These are phyloP conservation scores for Nemania abortiva DNA, from an alignment of 2,329 filamentous ascomycete genomes.

Conservation along the genomic window DNA sequence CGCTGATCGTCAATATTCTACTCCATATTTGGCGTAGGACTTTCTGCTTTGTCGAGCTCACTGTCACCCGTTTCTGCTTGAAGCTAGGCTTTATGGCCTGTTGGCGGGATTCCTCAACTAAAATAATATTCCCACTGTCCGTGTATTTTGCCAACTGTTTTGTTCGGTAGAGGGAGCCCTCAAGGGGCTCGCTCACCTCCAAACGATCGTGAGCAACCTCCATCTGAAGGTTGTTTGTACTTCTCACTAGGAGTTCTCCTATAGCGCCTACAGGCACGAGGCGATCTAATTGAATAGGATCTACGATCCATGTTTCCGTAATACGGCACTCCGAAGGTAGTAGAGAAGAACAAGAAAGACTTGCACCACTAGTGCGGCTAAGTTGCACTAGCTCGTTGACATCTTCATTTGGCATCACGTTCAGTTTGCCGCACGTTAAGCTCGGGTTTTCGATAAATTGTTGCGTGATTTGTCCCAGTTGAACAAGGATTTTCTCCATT, in stretches of 20 bases:
- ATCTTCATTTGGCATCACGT: constrained; percentile 54
- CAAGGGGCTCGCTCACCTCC: constrained; percentile 47
- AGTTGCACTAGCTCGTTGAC: constrained; percentile 50
- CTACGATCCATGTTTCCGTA: constrained; percentile 56
- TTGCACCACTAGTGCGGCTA: constrained; percentile 44
- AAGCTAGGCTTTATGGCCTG: constrained; percentile 29
- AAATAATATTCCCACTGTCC: constrained; percentile 47
- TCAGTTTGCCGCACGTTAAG: constrained; percentile 52
- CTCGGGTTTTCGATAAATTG: constrained; percentile 59
- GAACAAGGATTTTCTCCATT: constrained; percentile 65
- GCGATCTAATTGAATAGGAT: constrained; percentile 52
- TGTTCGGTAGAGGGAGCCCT: constrained; percentile 55
- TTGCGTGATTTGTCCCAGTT: constrained; percentile 64
- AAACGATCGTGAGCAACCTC: constrained; percentile 46
- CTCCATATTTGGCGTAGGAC: constrained; percentile 63
- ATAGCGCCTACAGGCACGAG: constrained; percentile 57
- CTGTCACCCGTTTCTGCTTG: constrained; percentile 52
- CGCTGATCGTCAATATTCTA: constrained; percentile 57
- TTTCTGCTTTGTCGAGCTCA: constrained; percentile 58
- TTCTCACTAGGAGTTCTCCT: constrained; percentile 60
- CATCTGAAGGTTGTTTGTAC: constrained; percentile 44
- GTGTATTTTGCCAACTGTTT: constrained; percentile 56
- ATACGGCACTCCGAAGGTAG: constrained; percentile 43
- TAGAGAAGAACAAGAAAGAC: constrained; percentile 39
- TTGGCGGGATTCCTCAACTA: constrained; percentile 47